Evolutionary conservation across 345 rosid genomes (phyloP).

Genomic region (Diplotaxis tenuifolia): DNA sequence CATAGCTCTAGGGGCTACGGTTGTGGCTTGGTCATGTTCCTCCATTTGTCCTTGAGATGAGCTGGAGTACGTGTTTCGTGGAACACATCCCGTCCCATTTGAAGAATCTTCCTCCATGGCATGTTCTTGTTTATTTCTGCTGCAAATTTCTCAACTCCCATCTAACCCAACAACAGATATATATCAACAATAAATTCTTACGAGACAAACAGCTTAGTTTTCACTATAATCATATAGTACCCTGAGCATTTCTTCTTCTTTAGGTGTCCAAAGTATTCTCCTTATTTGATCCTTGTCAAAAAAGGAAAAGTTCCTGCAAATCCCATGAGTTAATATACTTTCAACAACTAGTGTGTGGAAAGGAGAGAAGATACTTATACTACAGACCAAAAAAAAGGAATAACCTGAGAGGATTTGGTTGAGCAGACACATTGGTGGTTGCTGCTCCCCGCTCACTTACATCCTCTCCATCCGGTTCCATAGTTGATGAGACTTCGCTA

Average conservation of each 20-base stretch:
- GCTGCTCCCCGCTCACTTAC: not conserved
- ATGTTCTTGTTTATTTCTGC: constrained; percentile 47
- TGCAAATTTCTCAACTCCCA: constrained; percentile 52
- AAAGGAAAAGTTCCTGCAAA: constrained; percentile 12
- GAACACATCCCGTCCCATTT: constrained; percentile 57
- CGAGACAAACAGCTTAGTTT: not conserved
- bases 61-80: constrained; percentile 50
- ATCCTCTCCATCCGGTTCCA: constrained; percentile 19
- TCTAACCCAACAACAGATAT: constrained; percentile 34
- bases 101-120: constrained; percentile 76
- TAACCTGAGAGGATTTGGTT: not conserved
- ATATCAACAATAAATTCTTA: constrained; percentile 1
- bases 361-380: not conserved
- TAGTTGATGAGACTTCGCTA: constrained; percentile 1
- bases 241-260: constrained; percentile 36
- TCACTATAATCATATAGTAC: not conserved
- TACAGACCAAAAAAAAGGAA: not conserved
- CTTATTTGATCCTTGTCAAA: constrained; percentile 15
- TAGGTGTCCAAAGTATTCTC: constrained; percentile 17
- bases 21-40: constrained; percentile 30
- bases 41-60: constrained; percentile 84
- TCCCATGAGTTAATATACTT: not conserved
- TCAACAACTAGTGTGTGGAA: not conserved
- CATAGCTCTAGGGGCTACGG: not conserved
- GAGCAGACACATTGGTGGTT: not conserved